Evolutionary conservation across 2,329 filamentous ascomycete genomes (phyloP), one percentile per base, ranked within the genome.

Genomic region (Ophiostoma novo-ulmi): DNA sequence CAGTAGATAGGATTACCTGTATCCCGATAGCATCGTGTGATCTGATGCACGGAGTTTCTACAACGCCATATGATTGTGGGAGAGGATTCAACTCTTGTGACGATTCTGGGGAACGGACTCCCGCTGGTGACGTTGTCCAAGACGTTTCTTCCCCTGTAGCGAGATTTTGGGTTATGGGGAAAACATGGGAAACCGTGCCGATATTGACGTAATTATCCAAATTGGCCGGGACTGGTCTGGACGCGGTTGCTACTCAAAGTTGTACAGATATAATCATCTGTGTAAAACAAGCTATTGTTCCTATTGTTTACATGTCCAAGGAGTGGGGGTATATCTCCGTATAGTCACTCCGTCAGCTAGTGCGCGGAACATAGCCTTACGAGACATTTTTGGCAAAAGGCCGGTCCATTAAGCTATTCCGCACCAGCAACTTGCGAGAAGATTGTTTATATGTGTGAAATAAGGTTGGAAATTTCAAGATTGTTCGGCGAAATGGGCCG

Each of bases 401-500:
- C 22, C 52, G 52, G 52, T 7, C 52, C 52, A 58, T 22, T 58
- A 11, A 26, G n/a, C 20, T 26, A 13, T 58, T 26, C 52, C n/a
- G 22, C 52, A n/a, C 52, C 26, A 58, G 22, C 3, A 10, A 31
- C n/a, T 26, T 26, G 52, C 52, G 14, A 11, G 5, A 58, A 58
- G 13, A 58, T 22, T 13, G 14, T 11, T 58, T 5, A 8, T 13
- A 11, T 48, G 7, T 20, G 17, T 48, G n/a, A 17, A 58, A 22
- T 14, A 58, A 26, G 52, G 52, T 14, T 58, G 10, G 17, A 4
- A 58, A 26, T 26, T 3, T 26, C 52, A 55, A 67, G 38, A 26
- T 20, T 11, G 17, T 69, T 69, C 68, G 68, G 68, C 58, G 52
- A 69, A 69, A 69, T 65, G 68, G 68, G 55, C 68, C 68, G 58